A percentile compares a stretch with the other conserved stretches of the same genome.
These are phyloP conservation scores for Microbotryomycetes sp. DNA, from an alignment of 1,284 basidiomycete species.

Conservation along the genomic window DNA sequence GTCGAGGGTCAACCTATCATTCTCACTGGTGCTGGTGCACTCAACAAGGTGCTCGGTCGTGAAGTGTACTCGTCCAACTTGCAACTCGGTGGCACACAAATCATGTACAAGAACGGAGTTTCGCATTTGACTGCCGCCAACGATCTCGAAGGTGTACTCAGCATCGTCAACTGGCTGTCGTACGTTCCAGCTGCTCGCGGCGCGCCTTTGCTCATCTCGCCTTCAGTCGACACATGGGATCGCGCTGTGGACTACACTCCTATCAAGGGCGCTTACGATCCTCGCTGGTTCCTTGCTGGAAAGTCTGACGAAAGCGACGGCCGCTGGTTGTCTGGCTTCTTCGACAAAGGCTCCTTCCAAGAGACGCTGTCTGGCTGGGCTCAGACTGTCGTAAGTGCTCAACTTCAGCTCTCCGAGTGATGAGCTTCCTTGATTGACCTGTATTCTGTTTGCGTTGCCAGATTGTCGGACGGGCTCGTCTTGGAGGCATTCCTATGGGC, in stretches of 20 bases:
- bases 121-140: slow-evolving; percentile 91
- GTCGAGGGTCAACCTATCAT: slow-evolving; percentile 99
- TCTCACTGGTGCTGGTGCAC: slow-evolving; percentile 89
- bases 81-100: slow-evolving; percentile 92
- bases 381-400: slow-evolving; percentile 76
- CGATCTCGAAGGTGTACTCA: slow-evolving; percentile 87
- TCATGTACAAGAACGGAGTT: slow-evolving; percentile 99
- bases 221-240: slow-evolving; percentile 77
- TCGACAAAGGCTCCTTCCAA: slow-evolving; percentile 94
- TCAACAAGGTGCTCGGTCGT: slow-evolving; percentile 98
- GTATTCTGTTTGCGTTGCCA: slow-evolving; percentile 1
- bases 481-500: slow-evolving; percentile 95
- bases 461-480: slow-evolving; percentile 84
- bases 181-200: slow-evolving; percentile 81
- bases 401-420: not conserved
- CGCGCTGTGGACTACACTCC: slow-evolving; percentile 84
- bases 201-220: slow-evolving; percentile 64
- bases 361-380: slow-evolving; percentile 95
- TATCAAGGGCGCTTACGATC: slow-evolving; percentile 92
- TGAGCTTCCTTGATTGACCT: not conserved
- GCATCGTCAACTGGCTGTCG: slow-evolving; percentile 91
- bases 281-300: slow-evolving; percentile 94
- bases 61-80: slow-evolving; percentile 99
- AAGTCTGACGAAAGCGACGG: slow-evolving; percentile 70
- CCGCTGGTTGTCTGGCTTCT: slow-evolving; percentile 81